These are phyloP conservation scores for Aulographum hederae DNA, from an alignment of 2,329 filamentous ascomycete species.

Conservation along the genomic window DNA sequence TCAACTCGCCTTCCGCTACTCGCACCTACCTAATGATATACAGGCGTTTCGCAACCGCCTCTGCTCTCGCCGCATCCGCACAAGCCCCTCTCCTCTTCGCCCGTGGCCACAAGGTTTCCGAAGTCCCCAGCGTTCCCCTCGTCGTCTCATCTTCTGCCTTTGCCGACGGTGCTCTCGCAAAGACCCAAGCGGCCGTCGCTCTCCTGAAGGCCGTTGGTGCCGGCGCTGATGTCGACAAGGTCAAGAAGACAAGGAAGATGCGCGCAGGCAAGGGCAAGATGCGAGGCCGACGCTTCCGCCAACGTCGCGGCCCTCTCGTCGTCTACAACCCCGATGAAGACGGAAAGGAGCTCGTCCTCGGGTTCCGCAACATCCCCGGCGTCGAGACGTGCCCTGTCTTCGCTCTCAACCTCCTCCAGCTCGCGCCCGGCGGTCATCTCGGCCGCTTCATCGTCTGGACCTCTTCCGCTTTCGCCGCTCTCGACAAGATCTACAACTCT, in stretches of 20 bases:
- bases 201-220: conserved; percentile 88
- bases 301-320: conserved; percentile 93
- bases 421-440: conserved; percentile 95
- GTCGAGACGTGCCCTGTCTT: conserved; percentile 92
- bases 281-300: conserved; percentile 85
- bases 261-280: conserved; percentile 99
- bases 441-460: conserved; percentile 99
- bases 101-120: conserved; percentile 88
- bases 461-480: conserved; percentile 86
- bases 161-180: conserved; percentile 58
- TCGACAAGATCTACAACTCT: conserved; percentile 92
- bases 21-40: too few relatives aligned
- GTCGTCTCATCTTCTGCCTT: conserved; percentile 87
- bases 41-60: conserved; percentile 96
- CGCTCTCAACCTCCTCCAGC: conserved; percentile 94
- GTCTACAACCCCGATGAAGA: conserved; percentile 94
- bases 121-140: conserved; percentile 88
- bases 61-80: conserved; percentile 89
- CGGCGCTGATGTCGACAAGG: conserved; percentile 81
- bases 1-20: conserved; percentile 8
- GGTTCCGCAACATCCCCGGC: conserved; percentile 98
- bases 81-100: conserved; percentile 88
- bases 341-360: conserved; percentile 80
- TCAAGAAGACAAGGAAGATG: conserved; percentile 89
- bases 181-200: conserved; percentile 72